Evolutionary conservation across 1,284 basidiomycete species (phyloP).

Genomic region (Sporisorium scitamineum): DNA sequence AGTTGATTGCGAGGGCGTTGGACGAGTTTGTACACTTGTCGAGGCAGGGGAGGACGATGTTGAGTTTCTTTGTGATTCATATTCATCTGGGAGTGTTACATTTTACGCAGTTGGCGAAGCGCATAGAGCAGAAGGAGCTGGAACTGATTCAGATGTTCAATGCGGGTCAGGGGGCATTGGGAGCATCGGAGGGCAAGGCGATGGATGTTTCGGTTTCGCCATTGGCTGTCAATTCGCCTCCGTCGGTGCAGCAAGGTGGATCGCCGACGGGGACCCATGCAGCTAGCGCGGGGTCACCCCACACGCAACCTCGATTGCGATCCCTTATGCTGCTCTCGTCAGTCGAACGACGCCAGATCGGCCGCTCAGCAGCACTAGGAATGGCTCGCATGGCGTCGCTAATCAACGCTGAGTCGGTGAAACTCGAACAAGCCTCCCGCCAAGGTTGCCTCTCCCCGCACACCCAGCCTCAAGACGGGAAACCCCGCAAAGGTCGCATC

Average conservation of each 20-base stretch:
- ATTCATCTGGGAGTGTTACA: slow-evolving; percentile 50
- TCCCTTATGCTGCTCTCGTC: slow-evolving; percentile 32
- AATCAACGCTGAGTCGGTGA: slow-evolving; percentile 35
- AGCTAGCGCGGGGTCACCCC: slow-evolving; percentile 9
- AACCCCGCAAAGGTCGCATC: slow-evolving; percentile 26
- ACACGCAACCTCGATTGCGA: slow-evolving; percentile 4
- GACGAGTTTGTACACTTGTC: slow-evolving; percentile 46
- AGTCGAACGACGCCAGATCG: slow-evolving; percentile 34
- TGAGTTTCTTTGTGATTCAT: slow-evolving; percentile 48
- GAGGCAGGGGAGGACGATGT: slow-evolving; percentile 45
- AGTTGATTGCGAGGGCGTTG: slow-evolving; percentile 34
- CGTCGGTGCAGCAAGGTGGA: neutral
- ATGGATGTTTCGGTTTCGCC: slow-evolving; percentile 16
- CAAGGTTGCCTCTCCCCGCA: slow-evolving; percentile 13
- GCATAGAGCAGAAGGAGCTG: slow-evolving; percentile 45
- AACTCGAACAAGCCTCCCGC: slow-evolving; percentile 31
- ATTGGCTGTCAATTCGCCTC: slow-evolving; percentile 12
- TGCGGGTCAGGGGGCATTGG: neutral
- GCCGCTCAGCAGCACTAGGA: slow-evolving; percentile 30
- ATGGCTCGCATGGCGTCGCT: slow-evolving; percentile 40
- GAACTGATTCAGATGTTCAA: slow-evolving; percentile 45
- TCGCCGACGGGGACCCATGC: neutral
- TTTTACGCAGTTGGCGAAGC: slow-evolving; percentile 41
- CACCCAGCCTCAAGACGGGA: slow-evolving; percentile 16
- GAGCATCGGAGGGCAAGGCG: neutral